phyloP scores from a whole-genome alignment of 176 grass and related monocot genomes.

The Rhynchospora pubera region DNA sequence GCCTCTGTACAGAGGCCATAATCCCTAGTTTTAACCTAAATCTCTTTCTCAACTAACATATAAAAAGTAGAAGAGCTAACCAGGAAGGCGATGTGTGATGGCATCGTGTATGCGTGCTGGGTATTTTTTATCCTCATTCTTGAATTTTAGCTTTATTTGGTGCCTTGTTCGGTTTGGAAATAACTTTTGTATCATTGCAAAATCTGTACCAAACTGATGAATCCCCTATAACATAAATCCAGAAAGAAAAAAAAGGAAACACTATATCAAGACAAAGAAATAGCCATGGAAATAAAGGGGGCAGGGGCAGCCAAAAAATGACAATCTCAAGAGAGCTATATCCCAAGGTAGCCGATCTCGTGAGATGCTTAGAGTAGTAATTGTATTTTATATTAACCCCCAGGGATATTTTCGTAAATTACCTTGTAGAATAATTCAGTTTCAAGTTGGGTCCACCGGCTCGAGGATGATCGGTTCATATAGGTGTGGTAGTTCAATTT shows the following conservation, averaged over 20 bases:
- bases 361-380: background rate
- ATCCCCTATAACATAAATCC: conserved; percentile 50
- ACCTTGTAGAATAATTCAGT: conserved; percentile 85
- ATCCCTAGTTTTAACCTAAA: no score
- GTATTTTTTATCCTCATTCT: conserved; percentile 68
- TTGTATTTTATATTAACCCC: conserved; percentile 6
- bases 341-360: background rate
- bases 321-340: no score
- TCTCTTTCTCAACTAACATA: no score
- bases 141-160: conserved; percentile 73
- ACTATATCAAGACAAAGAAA: conserved; percentile 5
- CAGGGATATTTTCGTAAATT: conserved; percentile 28
- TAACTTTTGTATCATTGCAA: conserved; percentile 87
- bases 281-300: background rate
- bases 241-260: conserved; percentile 22
- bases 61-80: conserved; percentile 28
- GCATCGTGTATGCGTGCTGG: conserved; percentile 62
- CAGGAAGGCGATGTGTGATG: conserved; percentile 47
- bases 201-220: conserved; percentile 87
- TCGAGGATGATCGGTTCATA: conserved; percentile 41
- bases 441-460: conserved; percentile 79
- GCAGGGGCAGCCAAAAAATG: background rate
- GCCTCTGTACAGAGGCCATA: no score
- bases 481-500: conserved; percentile 94
- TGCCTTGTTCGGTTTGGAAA: conserved; percentile 70